Percentiles rank a stretch among this genome's conserved stretches.
Evolutionary conservation across 345 rosid genomes (phyloP).

Genomic region (Nasturtium officinale): DNA sequence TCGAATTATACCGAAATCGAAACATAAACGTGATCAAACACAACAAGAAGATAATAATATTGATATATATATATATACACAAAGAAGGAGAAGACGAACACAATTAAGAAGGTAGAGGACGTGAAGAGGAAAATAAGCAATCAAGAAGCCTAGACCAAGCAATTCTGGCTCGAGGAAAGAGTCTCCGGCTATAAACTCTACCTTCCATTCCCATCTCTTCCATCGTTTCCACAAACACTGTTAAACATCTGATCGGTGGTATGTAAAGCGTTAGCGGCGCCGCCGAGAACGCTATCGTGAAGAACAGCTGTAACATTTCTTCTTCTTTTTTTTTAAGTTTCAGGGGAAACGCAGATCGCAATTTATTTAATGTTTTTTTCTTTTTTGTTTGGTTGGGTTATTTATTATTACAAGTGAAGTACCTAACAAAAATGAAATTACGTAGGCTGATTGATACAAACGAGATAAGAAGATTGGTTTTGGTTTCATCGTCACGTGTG

Average conservation of each 20-base stretch:
- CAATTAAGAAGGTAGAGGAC: constrained; percentile 31
- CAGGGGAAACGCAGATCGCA: constrained; percentile 21
- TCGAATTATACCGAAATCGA: constrained; percentile 18
- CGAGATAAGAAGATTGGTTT: constrained; percentile 30
- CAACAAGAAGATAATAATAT: background rate
- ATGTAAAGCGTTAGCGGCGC: constrained; percentile 79
- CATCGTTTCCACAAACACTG: constrained; percentile 70
- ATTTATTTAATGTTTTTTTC: no score
- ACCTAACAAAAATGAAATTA: constrained; percentile 16
- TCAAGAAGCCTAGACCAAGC: constrained; percentile 75
- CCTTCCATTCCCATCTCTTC: constrained; percentile 65
- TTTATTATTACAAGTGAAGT: background rate
- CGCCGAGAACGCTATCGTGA: constrained; percentile 90
- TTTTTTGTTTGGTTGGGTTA: no score
- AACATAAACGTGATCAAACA: constrained; percentile 30
- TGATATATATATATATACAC: background rate
- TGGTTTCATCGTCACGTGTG: constrained; percentile 31
- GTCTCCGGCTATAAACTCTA: constrained; percentile 53
- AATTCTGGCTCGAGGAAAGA: constrained; percentile 67
- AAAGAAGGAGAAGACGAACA: constrained; percentile 18
- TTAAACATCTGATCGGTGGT: constrained; percentile 86
- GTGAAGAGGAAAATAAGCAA: constrained; percentile 58
- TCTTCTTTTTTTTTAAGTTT: background rate
- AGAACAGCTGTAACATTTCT: constrained; percentile 67
- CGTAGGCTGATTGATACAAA: constrained; percentile 12